These are phyloP conservation scores for Pseudocercospora macadamiae DNA, from an alignment of 2,329 filamentous ascomycete species.

Conservation along the genomic window DNA sequence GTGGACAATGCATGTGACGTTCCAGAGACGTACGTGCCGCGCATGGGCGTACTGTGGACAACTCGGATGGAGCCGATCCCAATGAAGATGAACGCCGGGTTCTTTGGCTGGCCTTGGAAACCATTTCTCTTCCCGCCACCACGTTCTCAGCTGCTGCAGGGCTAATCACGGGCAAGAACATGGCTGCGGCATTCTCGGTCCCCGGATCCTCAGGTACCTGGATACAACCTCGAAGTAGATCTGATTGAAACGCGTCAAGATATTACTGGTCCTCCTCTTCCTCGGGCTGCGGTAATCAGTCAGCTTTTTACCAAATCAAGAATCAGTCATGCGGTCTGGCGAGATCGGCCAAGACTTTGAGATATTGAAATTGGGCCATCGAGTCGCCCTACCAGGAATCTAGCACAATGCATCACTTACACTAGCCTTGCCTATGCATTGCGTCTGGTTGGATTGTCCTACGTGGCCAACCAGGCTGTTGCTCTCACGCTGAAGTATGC, in stretches of 20 bases:
- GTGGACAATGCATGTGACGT: conserved; percentile 3
- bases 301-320: neutral
- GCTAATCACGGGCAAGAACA: neutral
- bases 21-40: conserved; percentile 3
- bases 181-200: conserved; percentile 1
- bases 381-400: neutral
- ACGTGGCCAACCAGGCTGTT: neutral
- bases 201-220: neutral
- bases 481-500: neutral
- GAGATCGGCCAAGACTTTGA: neutral
- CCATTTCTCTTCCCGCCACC: neutral
- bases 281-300: neutral
- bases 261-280: conserved; percentile 1
- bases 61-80: conserved; percentile 3
- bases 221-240: neutral
- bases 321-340: neutral
- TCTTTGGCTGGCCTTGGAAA: neutral
- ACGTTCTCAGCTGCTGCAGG: neutral
- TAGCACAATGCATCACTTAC: conserved; percentile 1
- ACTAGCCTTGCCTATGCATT: neutral
- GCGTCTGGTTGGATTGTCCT: conserved; percentile 7
- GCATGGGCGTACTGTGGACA: conserved; percentile 5
- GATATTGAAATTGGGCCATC: neutral
- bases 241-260: neutral
- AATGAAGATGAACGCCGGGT: conserved; percentile 5